Conservation (phyloP, 192 early-diverging fungal species). For the Bifiguratus adelaidae region DNA sequence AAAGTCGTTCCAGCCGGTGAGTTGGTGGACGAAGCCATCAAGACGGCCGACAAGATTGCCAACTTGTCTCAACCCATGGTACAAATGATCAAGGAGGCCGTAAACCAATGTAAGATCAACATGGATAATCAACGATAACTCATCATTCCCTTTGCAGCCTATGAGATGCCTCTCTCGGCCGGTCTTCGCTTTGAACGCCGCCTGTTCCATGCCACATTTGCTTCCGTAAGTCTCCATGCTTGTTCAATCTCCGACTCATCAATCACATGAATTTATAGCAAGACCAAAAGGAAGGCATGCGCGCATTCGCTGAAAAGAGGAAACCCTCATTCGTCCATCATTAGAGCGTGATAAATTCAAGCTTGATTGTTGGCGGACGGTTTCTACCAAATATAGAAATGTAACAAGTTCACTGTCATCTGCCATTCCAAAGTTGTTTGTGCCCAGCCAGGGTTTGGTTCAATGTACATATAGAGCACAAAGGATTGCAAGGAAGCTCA, state of each 20-base stretch:
- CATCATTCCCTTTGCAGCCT: constrained; percentile 39
- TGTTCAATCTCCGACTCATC: background rate
- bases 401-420: no score
- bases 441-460: no score
- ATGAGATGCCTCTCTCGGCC: constrained; percentile 73
- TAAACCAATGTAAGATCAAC: constrained; percentile 65
- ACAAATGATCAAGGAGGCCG: constrained; percentile 94
- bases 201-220: constrained; percentile 88
- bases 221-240: constrained; percentile 42
- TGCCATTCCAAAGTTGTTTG: no score
- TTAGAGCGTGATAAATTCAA: constrained; percentile 62
- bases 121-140: background rate
- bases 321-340: constrained; percentile 78
- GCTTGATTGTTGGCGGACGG: no score
- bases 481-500: no score
- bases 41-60: constrained; percentile 84
- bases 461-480: no score
- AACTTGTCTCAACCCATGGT: constrained; percentile 73
- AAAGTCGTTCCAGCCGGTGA: constrained; percentile 77
- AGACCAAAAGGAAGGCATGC: constrained; percentile 97
- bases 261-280: constrained; percentile 23
- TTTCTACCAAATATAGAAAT: no score
- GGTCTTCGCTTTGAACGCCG: constrained; percentile 90
- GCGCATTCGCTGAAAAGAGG: constrained; percentile 89
- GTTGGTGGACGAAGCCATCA: constrained; percentile 80